Evolutionary conservation across 257 asterid species (phyloP).

Genomic region (Solanum ossicruentum): DNA sequence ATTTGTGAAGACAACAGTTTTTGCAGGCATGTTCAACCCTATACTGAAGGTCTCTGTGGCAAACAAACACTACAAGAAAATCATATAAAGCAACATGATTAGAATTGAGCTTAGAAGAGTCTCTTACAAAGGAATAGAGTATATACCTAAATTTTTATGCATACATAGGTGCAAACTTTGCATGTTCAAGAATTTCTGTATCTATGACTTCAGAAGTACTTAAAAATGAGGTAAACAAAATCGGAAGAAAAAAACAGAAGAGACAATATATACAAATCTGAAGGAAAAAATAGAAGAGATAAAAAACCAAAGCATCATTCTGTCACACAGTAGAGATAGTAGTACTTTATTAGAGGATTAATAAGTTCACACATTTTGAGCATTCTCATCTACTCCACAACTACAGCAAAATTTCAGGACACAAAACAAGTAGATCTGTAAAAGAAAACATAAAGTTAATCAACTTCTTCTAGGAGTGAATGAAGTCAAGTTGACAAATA

Average conservation of each 20-base stretch:
- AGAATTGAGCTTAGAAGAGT: neutral
- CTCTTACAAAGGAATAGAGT: neutral
- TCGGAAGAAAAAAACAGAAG: neutral
- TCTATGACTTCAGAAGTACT: neutral
- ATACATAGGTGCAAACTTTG: neutral
- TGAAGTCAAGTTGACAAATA: neutral
- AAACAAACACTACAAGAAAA: constrained; percentile 67
- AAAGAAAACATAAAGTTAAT: neutral
- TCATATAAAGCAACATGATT: constrained; percentile 2
- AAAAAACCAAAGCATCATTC: neutral
- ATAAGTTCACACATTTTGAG: neutral
- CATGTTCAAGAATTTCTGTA: neutral
- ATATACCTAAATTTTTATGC: neutral
- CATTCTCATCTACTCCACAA: neutral
- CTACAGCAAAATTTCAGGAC: neutral
- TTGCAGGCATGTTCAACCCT: constrained; percentile 99
- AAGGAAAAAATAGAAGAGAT: neutral
- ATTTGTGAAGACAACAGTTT: constrained; percentile 94
- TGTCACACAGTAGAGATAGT: neutral
- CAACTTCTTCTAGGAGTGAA: neutral
- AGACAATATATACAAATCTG: neutral
- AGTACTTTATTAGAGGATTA: neutral
- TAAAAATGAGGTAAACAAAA: neutral
- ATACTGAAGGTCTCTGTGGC: constrained; percentile 99
- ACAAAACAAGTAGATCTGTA: neutral